phyloP scores from a whole-genome alignment of 768 basidiomycete species.

The Pluteus cervinus region DNA sequence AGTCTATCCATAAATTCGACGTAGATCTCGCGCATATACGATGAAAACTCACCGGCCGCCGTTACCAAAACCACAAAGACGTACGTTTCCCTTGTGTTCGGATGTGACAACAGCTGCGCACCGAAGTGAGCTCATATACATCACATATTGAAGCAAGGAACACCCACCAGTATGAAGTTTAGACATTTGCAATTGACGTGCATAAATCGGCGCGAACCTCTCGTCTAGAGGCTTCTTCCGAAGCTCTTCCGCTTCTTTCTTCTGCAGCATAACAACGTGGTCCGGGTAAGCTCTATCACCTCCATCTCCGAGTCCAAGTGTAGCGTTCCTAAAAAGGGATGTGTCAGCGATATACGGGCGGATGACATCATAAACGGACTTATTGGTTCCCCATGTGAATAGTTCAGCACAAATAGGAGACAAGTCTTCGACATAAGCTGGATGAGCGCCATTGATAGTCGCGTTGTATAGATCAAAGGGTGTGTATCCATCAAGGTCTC shows the following conservation, averaged over 20 bases:
- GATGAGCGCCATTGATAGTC: conserved; percentile 72
- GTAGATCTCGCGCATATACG: no score
- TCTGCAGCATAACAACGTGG: conserved; percentile 48
- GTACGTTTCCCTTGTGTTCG: conserved; percentile 67
- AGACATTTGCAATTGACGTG: conserved; percentile 73
- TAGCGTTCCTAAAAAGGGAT: conserved; percentile 57
- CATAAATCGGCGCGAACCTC: conserved; percentile 58
- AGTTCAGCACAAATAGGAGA: conserved; percentile 47
- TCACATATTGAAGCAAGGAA: background rate
- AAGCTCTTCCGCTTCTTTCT: conserved; percentile 21
- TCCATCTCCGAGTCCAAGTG: conserved; percentile 78
- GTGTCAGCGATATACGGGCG: background rate
- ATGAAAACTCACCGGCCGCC: conserved; percentile 63
- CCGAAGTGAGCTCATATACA: conserved; percentile 14
- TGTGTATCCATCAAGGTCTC: conserved; percentile 86
- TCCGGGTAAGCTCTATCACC: conserved; percentile 80
- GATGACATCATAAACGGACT: conserved; percentile 29
- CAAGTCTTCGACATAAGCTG: no score
- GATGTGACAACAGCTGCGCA: conserved; percentile 57
- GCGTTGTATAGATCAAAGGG: conserved; percentile 93
- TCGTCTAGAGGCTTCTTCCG: conserved; percentile 26
- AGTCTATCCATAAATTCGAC: conserved; percentile 38
- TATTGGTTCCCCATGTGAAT: conserved; percentile 84
- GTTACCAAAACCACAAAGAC: conserved; percentile 85
- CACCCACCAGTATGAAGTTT: conserved; percentile 77